Evolutionary conservation across 192 early-diverging fungal genomes (phyloP).

Genomic region (Coemansia sp.): DNA sequence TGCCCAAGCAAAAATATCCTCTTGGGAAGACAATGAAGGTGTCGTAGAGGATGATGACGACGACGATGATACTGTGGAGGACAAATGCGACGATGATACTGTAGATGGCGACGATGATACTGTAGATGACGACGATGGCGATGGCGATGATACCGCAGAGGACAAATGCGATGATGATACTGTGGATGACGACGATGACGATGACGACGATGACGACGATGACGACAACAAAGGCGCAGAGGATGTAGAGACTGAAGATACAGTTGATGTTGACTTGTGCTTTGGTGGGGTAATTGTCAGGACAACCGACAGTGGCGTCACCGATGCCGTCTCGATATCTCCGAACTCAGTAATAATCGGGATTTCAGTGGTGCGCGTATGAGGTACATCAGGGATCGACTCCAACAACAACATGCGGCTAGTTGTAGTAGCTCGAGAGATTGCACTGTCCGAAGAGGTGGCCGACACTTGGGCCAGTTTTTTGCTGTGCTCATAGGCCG

Average conservation of each 20-base stretch:
- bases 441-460: not conserved
- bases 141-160: not conserved
- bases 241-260: not conserved
- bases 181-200: not conserved
- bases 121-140: constrained; percentile 4
- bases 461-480: not conserved
- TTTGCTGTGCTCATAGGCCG: constrained; percentile 4
- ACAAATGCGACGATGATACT: not conserved
- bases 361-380: constrained; percentile 25
- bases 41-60: too few species aligned
- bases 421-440: not conserved
- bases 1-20: too few species aligned
- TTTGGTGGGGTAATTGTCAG: not conserved
- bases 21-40: too few species aligned
- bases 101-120: not conserved
- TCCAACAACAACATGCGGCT: not conserved
- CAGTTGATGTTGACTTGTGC: not conserved
- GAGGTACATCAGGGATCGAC: constrained; percentile 8
- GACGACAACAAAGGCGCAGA: not conserved
- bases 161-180: not conserved
- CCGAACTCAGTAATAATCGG: constrained; percentile 23
- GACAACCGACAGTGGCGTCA: too few species aligned
- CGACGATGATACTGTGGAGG: too few species aligned
- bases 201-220: not conserved
- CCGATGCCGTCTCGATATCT: not conserved